Conservation (phyloP, 2,329 filamentous ascomycete genomes). For the Pestalotiopsis sp. region DNA sequence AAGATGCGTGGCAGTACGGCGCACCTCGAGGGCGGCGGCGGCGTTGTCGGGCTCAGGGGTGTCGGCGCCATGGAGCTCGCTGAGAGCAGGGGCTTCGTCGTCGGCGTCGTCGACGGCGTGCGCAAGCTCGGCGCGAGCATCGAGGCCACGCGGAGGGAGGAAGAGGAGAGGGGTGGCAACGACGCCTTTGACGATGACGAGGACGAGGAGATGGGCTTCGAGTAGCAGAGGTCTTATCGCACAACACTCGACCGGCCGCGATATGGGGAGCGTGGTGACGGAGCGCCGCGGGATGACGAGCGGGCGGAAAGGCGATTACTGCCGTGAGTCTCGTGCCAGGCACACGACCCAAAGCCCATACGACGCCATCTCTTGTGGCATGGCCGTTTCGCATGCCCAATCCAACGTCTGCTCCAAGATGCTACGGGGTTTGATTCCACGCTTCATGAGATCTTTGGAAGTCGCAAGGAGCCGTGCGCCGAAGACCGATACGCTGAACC, state of each 20-base stretch:
- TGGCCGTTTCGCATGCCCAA: too few species aligned
- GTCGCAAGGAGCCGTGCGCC: neutral
- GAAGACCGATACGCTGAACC: neutral
- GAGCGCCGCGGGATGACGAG: too few species aligned
- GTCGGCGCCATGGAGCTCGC: conserved; percentile 93
- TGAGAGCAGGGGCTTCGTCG: conserved; percentile 82
- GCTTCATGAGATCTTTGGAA: neutral
- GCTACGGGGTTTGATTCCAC: neutral
- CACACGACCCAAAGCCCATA: too few species aligned
- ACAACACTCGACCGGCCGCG: too few species aligned
- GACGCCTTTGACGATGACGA: conserved; percentile 60
- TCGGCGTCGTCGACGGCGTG: conserved; percentile 84
- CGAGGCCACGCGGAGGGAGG: conserved; percentile 76
- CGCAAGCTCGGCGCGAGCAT: conserved; percentile 80
- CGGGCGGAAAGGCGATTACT: too few species aligned
- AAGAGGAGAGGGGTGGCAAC: conserved; percentile 69
- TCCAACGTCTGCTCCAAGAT: neutral
- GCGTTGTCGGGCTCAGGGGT: conserved; percentile 70
- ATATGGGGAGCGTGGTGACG: too few species aligned
- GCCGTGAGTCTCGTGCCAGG: too few species aligned
- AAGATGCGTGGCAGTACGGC: conserved; percentile 81
- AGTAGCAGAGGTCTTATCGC: neutral
- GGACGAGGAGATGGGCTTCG: conserved; percentile 53
- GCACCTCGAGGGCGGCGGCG: conserved; percentile 70
- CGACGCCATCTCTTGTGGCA: too few species aligned